These are phyloP conservation scores for Erythrophleum ivorense DNA, from an alignment of 331 rosid genomes.

Conservation along the genomic window DNA sequence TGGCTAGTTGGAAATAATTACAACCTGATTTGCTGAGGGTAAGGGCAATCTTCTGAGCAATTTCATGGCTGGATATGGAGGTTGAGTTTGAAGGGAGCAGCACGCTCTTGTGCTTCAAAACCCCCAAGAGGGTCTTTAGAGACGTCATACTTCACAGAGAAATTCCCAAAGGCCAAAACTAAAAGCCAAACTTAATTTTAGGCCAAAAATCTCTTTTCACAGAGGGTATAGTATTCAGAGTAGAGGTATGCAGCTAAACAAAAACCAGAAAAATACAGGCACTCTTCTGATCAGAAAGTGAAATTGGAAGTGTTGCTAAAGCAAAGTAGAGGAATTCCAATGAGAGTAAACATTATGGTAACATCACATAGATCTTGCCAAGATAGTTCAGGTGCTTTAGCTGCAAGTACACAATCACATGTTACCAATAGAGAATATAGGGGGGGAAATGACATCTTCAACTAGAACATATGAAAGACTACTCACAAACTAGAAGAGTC, in stretches of 20 bases:
- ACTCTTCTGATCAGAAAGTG: background rate
- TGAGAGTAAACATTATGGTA: background rate
- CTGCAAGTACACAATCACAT: background rate
- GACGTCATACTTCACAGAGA: slow-evolving; percentile 5
- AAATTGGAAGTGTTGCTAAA: background rate
- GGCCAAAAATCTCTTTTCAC: background rate
- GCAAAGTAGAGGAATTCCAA: background rate
- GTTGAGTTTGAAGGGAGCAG: slow-evolving; percentile 32
- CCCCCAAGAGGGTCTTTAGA: background rate
- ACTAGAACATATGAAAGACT: background rate
- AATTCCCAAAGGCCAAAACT: background rate
- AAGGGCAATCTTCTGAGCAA: slow-evolving; percentile 46
- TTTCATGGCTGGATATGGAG: slow-evolving; percentile 45
- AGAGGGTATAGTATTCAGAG: background rate
- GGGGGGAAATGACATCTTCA: background rate
- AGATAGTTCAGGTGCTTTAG: background rate
- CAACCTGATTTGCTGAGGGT: slow-evolving; percentile 43
- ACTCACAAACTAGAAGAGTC: background rate
- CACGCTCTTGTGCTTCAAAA: slow-evolving; percentile 18
- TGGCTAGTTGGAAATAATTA: slow-evolving; percentile 37
- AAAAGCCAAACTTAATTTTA: background rate
- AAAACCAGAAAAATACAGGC: background rate
- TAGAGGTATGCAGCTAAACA: background rate
- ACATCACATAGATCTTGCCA: background rate
- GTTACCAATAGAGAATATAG: background rate